Conservation (phyloP, 2,329 filamentous ascomycete species). For the Botryotinia globosa region DNA sequence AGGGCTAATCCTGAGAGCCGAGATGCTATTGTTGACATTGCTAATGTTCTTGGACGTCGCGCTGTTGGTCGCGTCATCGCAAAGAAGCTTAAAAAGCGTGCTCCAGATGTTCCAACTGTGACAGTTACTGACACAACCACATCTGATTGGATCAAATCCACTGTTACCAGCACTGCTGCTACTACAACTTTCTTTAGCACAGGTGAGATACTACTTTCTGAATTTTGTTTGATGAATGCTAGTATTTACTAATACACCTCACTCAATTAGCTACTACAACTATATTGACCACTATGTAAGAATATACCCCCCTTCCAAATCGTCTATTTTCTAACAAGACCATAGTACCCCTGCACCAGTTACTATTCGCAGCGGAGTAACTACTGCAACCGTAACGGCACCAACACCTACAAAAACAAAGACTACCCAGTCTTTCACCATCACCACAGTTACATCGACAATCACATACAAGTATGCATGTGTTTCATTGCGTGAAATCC, state of each 20-base stretch:
- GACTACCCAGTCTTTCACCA: not conserved
- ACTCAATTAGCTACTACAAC: slow-evolving; percentile 9
- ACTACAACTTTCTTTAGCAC: slow-evolving; percentile 18
- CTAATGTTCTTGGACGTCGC: slow-evolving; percentile 17
- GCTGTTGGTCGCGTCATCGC: slow-evolving; percentile 10
- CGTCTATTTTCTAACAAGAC: not conserved
- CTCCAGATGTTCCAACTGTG: slow-evolving; percentile 17
- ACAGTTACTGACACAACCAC: slow-evolving; percentile 14
- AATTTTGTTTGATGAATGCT: too few species aligned
- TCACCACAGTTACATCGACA: not conserved
- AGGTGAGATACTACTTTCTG: not conserved
- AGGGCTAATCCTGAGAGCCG: not conserved
- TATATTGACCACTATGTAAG: slow-evolving; percentile 10
- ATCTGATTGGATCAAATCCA: slow-evolving; percentile 18
- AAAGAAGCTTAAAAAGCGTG: slow-evolving; percentile 19
- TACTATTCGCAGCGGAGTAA: slow-evolving; percentile 6
- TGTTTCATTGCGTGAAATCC: not conserved
- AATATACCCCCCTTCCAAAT: not conserved
- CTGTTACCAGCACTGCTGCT: slow-evolving; percentile 6
- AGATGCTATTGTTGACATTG: slow-evolving; percentile 5
- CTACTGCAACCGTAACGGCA: slow-evolving; percentile 10
- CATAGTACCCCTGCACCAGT: slow-evolving; percentile 16
- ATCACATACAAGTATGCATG: slow-evolving; percentile 15
- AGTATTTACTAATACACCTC: not conserved
- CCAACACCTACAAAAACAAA: slow-evolving; percentile 15